Percentiles rank a stretch among this genome's conserved stretches.
Evolutionary conservation across 2,329 filamentous ascomycete genomes (phyloP).

Genomic region (Aspergillus fijiensis): DNA sequence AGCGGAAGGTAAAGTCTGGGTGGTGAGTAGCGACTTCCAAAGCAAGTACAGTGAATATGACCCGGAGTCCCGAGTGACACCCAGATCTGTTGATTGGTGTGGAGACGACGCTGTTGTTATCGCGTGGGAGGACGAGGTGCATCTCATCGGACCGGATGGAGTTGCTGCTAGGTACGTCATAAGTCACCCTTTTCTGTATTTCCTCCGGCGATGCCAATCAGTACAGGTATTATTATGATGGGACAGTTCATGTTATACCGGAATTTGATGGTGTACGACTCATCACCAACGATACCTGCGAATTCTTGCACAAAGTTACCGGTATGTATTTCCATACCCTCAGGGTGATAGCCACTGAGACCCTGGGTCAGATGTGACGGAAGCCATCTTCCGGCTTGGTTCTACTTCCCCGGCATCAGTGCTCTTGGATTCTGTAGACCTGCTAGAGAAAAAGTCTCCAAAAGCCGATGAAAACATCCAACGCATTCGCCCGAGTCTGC

Average conservation of each 20-base stretch:
- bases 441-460: slow-evolving; percentile 88
- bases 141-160: slow-evolving; percentile 83
- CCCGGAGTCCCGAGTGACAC: slow-evolving; percentile 78
- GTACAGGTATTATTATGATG: slow-evolving; percentile 80
- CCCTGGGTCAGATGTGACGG: slow-evolving; percentile 61
- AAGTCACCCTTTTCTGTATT: neutral
- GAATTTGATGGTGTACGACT: slow-evolving; percentile 88
- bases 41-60: slow-evolving; percentile 89
- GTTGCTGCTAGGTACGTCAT: slow-evolving; percentile 60
- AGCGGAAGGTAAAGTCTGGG: slow-evolving; percentile 78
- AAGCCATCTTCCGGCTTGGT: slow-evolving; percentile 84
- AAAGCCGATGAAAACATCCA: slow-evolving; percentile 98
- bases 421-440: slow-evolving; percentile 86
- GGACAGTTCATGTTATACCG: slow-evolving; percentile 81
- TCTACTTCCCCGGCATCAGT: slow-evolving; percentile 88
- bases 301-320: slow-evolving; percentile 93
- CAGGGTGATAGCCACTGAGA: slow-evolving; percentile 4
- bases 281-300: slow-evolving; percentile 90
- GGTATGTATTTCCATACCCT: slow-evolving; percentile 34
- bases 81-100: slow-evolving; percentile 91
- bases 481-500: slow-evolving; percentile 80
- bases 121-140: slow-evolving; percentile 97
- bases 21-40: slow-evolving; percentile 94
- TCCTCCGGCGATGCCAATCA: slow-evolving; percentile 18
- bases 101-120: slow-evolving; percentile 90